These are phyloP conservation scores for Nannizziopsis arthrosporioides DNA, from an alignment of 2,329 filamentous ascomycete species.

Conservation along the genomic window DNA sequence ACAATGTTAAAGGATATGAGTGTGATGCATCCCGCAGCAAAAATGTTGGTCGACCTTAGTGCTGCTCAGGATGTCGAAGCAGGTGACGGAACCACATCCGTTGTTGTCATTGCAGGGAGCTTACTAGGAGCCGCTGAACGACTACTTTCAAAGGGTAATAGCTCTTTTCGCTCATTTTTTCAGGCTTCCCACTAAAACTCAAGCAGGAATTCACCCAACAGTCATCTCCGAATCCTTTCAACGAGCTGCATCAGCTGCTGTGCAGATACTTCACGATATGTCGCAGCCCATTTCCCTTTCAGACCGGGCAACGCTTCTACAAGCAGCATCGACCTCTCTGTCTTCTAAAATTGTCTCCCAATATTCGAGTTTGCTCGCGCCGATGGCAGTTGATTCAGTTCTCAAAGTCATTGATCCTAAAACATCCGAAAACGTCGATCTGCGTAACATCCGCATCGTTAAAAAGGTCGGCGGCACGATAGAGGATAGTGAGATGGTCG, in stretches of 20 bases:
- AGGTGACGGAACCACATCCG: constrained; percentile 94
- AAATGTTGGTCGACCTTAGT: constrained; percentile 96
- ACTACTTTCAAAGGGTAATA: constrained; percentile 64
- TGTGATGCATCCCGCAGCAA: constrained; percentile 97
- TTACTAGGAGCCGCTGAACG: constrained; percentile 86
- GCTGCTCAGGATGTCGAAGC: constrained; percentile 97
- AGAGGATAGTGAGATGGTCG: constrained; percentile 94
- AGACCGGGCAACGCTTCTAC: constrained; percentile 80
- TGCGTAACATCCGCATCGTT: constrained; percentile 90
- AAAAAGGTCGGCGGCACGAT: constrained; percentile 98
- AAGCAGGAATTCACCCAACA: constrained; percentile 70
- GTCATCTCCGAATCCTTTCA: constrained; percentile 98
- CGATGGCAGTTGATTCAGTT: constrained; percentile 95
- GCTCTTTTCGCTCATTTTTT: neutral
- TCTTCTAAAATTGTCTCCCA: constrained; percentile 98
- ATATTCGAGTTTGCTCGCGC: constrained; percentile 86
- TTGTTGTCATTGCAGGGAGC: constrained; percentile 94
- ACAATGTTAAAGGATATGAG: constrained; percentile 99
- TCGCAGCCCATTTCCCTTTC: constrained; percentile 81
- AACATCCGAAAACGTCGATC: constrained; percentile 89
- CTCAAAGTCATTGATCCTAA: constrained; percentile 91
- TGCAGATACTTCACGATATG: constrained; percentile 86
- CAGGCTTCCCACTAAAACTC: neutral
- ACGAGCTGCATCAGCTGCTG: constrained; percentile 77
- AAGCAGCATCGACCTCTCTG: constrained; percentile 91